Evolutionary conservation across 352 stramenopile genomes (phyloP).

Genomic region (Phytophthora brassicae): DNA sequence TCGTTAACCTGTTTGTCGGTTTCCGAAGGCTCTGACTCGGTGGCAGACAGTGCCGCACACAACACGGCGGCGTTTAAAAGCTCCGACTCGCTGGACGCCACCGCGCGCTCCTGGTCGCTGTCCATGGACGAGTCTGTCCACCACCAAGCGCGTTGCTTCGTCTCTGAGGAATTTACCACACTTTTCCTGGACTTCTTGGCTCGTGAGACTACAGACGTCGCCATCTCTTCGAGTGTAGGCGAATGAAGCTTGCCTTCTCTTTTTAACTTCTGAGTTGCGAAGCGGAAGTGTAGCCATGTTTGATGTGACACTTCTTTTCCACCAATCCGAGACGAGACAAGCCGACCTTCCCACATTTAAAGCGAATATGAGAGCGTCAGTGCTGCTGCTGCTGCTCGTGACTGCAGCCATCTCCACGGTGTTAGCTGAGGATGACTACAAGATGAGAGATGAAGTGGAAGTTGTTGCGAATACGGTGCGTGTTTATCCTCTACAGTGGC

Average conservation of each 20-base stretch:
- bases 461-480: slow-evolving; percentile 73
- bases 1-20: slow-evolving; percentile 21
- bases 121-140: slow-evolving; percentile 37
- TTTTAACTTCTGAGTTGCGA: slow-evolving; percentile 7
- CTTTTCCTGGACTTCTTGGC: slow-evolving; percentile 12
- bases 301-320: slow-evolving; percentile 19
- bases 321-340: slow-evolving; percentile 12
- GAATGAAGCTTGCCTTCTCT: too few relatives aligned
- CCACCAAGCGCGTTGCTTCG: slow-evolving; percentile 35
- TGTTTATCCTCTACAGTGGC: background rate
- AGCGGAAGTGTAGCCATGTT: slow-evolving; percentile 21
- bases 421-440: slow-evolving; percentile 39
- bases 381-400: slow-evolving; percentile 20
- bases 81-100: slow-evolving; percentile 67
- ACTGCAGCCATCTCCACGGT: slow-evolving; percentile 4
- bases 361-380: slow-evolving; percentile 16
- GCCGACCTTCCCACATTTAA: too few relatives aligned
- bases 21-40: slow-evolving; percentile 23
- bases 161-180: background rate
- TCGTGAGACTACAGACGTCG: slow-evolving; percentile 13
- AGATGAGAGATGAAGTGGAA: slow-evolving; percentile 64
- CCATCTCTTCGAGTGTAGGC: slow-evolving; percentile 10
- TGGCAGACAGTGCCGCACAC: slow-evolving; percentile 61
- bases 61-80: slow-evolving; percentile 75
- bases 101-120: slow-evolving; percentile 13